phyloP scores from a whole-genome alignment of 1,284 basidiomycete genomes.

The Apiotrichum sp. region DNA sequence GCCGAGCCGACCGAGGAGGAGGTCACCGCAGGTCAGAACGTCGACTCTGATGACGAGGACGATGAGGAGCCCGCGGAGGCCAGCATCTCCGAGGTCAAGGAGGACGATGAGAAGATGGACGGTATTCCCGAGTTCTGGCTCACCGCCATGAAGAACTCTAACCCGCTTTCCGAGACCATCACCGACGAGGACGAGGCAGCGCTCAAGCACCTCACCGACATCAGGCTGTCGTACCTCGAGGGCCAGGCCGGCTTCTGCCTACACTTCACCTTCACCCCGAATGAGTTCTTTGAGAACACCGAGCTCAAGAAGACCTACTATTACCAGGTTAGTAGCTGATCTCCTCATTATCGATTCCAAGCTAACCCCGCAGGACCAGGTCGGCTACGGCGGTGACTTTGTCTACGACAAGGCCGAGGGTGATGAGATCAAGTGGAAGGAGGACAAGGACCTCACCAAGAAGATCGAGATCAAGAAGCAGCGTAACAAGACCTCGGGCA shows the following conservation, averaged over 20 bases:
- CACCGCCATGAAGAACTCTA: constrained; percentile 87
- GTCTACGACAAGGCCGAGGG: constrained; percentile 91
- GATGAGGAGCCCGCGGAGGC: constrained; percentile 46
- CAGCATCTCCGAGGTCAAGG: constrained; percentile 42
- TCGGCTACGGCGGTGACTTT: constrained; percentile 90
- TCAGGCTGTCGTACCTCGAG: constrained; percentile 61
- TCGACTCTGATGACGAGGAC: constrained; percentile 54
- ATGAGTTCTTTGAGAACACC: constrained; percentile 83
- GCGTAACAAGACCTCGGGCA: constrained; percentile 94
- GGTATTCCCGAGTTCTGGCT: constrained; percentile 98
- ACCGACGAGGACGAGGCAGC: constrained; percentile 82
- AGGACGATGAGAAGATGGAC: constrained; percentile 43
- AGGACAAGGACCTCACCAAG: constrained; percentile 95
- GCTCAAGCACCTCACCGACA: constrained; percentile 61
- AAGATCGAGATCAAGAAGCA: constrained; percentile 99
- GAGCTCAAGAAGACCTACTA: constrained; percentile 88
- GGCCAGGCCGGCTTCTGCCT: constrained; percentile 86
- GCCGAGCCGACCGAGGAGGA: constrained; percentile 72
- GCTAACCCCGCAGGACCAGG: no score
- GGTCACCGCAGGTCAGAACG: constrained; percentile 68
- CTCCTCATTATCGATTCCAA: constrained; percentile 18
- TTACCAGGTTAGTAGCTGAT: constrained; percentile 62
- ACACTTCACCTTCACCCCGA: constrained; percentile 70
- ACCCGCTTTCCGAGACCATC: constrained; percentile 79
- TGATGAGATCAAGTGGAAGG: constrained; percentile 91